Percentiles rank a stretch among this genome's conserved stretches.
These are phyloP conservation scores for Ensete ventricosum DNA, from an alignment of 176 grass and related monocot species.

Conservation along the genomic window DNA sequence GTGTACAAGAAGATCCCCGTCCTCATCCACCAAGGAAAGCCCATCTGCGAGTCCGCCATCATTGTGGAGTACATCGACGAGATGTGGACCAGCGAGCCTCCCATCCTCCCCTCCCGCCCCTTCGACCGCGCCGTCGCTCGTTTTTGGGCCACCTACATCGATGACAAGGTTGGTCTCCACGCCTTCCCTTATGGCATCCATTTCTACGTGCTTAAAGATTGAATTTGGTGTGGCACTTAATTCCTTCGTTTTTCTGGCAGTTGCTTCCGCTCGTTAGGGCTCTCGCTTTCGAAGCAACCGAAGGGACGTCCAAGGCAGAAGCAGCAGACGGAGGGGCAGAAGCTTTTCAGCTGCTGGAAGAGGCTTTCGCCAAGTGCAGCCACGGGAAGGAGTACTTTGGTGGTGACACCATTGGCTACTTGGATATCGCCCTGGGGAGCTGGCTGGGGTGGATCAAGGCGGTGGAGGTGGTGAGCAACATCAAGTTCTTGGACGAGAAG, in stretches of 20 bases:
- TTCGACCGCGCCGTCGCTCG: conserved; percentile 18
- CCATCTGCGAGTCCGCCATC: conserved; percentile 33
- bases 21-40: conserved; percentile 25
- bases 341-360: conserved; percentile 31
- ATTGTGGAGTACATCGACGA: conserved; percentile 45
- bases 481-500: conserved; percentile 24
- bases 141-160: conserved; percentile 8
- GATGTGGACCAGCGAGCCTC: conserved; percentile 22
- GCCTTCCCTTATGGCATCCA: background rate
- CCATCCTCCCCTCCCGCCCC: conserved; percentile 26
- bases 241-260: too few relatives aligned
- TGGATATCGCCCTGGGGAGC: conserved; percentile 39
- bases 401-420: conserved; percentile 38
- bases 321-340: conserved; percentile 13
- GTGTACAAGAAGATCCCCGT: background rate
- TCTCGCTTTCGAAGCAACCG: background rate
- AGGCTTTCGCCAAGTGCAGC: conserved; percentile 31
- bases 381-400: conserved; percentile 38
- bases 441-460: conserved; percentile 32
- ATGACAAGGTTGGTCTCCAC: conserved; percentile 8
- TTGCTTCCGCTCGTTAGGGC: too few relatives aligned
- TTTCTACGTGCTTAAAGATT: too few relatives aligned
- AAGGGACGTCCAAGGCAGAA: conserved; percentile 15
- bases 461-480: conserved; percentile 23
- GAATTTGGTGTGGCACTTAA: too few relatives aligned